These are phyloP conservation scores for Medicago ruthenica DNA, from an alignment of 306 rosid species.

Conservation along the genomic window DNA sequence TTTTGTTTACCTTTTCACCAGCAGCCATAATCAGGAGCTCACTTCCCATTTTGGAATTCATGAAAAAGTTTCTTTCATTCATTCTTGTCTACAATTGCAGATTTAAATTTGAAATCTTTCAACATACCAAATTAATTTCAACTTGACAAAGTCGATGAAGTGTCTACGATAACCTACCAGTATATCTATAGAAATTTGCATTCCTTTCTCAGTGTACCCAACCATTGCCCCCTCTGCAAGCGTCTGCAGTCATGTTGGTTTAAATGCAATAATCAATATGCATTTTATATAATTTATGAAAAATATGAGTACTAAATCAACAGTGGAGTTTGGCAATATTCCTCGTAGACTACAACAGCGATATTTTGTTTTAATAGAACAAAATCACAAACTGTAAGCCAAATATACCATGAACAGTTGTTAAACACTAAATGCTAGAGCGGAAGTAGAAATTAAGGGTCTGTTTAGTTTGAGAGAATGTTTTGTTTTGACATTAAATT, in stretches of 20 bases:
- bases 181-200: conserved; percentile 82
- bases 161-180: conserved; percentile 59
- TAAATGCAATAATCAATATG: conserved; percentile 34
- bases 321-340: conserved; percentile 23
- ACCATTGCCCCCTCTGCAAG: conserved; percentile 89
- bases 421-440: neutral
- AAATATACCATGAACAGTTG: conserved; percentile 22
- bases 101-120: neutral
- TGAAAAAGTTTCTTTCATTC: conserved; percentile 63
- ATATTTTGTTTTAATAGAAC: no score
- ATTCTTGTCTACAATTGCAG: conserved; percentile 59
- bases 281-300: conserved; percentile 22
- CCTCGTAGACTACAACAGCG: neutral
- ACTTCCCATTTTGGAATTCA: conserved; percentile 56
- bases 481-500: neutral
- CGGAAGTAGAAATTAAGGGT: neutral
- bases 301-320: neutral
- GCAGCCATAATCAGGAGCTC: conserved; percentile 82
- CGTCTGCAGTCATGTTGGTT: conserved; percentile 59
- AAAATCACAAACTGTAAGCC: neutral
- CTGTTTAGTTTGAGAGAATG: neutral
- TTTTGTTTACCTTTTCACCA: conserved; percentile 81
- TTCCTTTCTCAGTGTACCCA: conserved; percentile 89
- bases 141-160: conserved; percentile 20
- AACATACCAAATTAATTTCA: conserved; percentile 20